Conservation (phyloP, 73 alveolate genomes). For the Paramecium sexaurelia region DNA sequence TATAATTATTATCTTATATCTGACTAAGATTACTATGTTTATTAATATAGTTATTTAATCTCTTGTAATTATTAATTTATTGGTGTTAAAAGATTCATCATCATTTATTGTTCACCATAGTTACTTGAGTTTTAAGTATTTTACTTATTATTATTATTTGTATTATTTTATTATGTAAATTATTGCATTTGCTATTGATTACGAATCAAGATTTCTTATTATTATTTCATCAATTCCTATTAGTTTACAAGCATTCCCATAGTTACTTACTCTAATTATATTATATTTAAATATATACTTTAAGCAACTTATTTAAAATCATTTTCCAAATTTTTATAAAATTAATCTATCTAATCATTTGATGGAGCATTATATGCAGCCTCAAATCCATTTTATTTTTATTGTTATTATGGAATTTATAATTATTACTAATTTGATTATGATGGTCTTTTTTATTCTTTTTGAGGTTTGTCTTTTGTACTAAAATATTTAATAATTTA, state of each 20-base stretch:
- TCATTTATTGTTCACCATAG: background rate
- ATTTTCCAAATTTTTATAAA: background rate
- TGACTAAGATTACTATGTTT: background rate
- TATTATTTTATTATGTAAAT: background rate
- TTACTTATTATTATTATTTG: background rate
- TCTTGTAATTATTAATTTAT: constrained; percentile 14
- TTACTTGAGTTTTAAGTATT: background rate
- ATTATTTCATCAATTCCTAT: constrained; percentile 29
- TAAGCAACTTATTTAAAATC: constrained; percentile 40
- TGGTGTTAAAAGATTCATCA: background rate
- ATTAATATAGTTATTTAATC: background rate
- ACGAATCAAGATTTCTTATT: background rate
- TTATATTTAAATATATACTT: background rate
- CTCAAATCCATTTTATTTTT: background rate
- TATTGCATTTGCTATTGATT: background rate
- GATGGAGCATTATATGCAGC: constrained; percentile 54
- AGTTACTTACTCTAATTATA: constrained; percentile 22
- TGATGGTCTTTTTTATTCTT: background rate
- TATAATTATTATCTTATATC: background rate
- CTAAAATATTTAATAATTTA: background rate
- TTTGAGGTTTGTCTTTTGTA: background rate
- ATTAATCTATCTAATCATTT: constrained; percentile 15
- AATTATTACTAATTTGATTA: background rate
- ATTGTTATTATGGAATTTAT: background rate
- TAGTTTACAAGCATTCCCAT: constrained; percentile 42